phyloP scores from a whole-genome alignment of 2,329 filamentous ascomycete genomes.

The Fusarium chaquense region DNA sequence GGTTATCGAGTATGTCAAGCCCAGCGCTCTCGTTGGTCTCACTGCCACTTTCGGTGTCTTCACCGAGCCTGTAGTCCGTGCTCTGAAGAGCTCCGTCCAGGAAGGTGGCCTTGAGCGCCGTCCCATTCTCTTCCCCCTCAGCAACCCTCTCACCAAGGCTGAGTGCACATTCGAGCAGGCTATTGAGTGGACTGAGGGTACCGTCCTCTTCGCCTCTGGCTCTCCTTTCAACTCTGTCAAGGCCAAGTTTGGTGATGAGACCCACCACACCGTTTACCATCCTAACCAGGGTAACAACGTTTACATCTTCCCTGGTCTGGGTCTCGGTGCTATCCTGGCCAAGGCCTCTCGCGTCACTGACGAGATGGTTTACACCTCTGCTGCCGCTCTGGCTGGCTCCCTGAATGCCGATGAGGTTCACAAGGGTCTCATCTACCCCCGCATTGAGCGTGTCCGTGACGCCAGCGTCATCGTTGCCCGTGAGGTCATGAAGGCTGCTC shows the following conservation, averaged over 20 bases:
- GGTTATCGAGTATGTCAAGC: conserved; percentile 94
- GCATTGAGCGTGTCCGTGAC: conserved; percentile 90
- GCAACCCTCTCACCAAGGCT: conserved; percentile 95
- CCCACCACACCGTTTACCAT: conserved; percentile 73
- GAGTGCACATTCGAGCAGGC: conserved; percentile 98
- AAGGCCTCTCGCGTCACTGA: conserved; percentile 90
- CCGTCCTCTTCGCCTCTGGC: conserved; percentile 92
- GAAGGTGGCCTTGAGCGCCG: conserved; percentile 75
- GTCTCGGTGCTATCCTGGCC: conserved; percentile 90
- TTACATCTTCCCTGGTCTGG: conserved; percentile 97
- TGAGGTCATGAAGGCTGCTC: conserved; percentile 92
- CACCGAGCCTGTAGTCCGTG: conserved; percentile 84
- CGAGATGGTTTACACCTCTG: conserved; percentile 96
- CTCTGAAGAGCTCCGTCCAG: conserved; percentile 73
- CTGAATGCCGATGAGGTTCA: conserved; percentile 85
- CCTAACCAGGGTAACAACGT: conserved; percentile 87
- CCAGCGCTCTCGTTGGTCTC: conserved; percentile 92
- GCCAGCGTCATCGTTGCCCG: conserved; percentile 88
- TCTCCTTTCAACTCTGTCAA: conserved; percentile 86
- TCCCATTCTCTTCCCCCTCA: conserved; percentile 95
- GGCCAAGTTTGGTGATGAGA: conserved; percentile 68
- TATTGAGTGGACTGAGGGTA: conserved; percentile 89
- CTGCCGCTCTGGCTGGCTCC: conserved; percentile 80
- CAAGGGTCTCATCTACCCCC: conserved; percentile 88
- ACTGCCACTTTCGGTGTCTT: conserved; percentile 96